Conservation (phyloP, 805 yeast species). For the Hanseniaspora meyeri region DNA sequence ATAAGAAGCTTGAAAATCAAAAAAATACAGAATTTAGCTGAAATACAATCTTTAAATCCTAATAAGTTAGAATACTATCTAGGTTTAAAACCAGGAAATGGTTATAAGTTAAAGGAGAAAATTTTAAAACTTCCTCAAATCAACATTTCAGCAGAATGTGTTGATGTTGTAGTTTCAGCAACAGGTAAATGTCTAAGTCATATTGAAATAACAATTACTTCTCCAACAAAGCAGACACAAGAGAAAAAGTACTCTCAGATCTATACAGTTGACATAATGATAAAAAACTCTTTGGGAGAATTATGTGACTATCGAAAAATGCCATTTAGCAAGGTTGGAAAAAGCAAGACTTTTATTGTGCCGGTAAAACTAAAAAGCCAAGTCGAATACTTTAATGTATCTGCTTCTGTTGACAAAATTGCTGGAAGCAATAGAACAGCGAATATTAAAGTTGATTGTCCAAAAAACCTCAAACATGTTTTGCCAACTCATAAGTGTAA, state of each 20-base stretch:
- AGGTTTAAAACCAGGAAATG: slow-evolving; percentile 33
- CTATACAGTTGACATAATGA: slow-evolving; percentile 26
- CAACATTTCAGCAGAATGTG: slow-evolving; percentile 14
- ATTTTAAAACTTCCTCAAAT: slow-evolving; percentile 31
- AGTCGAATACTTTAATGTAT: slow-evolving; percentile 23
- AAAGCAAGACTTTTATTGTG: slow-evolving; percentile 24
- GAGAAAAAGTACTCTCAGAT: slow-evolving; percentile 16
- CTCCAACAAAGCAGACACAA: neutral
- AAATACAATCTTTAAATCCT: slow-evolving; percentile 24
- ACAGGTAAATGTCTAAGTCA: neutral
- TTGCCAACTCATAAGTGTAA: slow-evolving; percentile 11
- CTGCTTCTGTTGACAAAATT: slow-evolving; percentile 31
- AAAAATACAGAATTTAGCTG: slow-evolving; percentile 27
- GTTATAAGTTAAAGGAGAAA: slow-evolving; percentile 29
- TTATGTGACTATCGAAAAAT: slow-evolving; percentile 37
- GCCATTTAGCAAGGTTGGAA: slow-evolving; percentile 20
- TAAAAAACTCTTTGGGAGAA: slow-evolving; percentile 26
- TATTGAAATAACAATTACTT: neutral
- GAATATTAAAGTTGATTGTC: slow-evolving; percentile 10
- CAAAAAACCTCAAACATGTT: slow-evolving; percentile 12
- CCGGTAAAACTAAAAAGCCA: slow-evolving; percentile 17
- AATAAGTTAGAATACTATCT: slow-evolving; percentile 32
- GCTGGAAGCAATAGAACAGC: slow-evolving; percentile 21
- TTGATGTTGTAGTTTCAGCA: neutral
- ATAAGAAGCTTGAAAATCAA: slow-evolving; percentile 31